Evolutionary conservation across 139 green algal genomes (phyloP).

Genomic region (Tetratostichococcus sp.): DNA sequence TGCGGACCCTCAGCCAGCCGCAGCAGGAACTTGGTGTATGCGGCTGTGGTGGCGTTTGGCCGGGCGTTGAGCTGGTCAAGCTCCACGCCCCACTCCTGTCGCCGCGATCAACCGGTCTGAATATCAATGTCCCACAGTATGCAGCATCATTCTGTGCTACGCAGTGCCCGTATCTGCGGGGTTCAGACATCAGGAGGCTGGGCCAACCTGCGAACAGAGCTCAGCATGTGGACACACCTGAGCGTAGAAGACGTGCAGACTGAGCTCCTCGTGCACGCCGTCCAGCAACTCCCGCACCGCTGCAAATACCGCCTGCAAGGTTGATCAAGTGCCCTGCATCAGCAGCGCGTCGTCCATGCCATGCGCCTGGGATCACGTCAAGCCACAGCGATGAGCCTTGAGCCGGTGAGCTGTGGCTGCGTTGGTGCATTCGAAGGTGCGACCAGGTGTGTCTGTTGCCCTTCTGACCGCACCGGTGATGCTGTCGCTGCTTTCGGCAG

Average conservation of each 20-base stretch:
- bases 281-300: conserved; percentile 26
- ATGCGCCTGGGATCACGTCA: not conserved
- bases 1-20: conserved; percentile 34
- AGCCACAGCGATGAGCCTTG: too few relatives aligned
- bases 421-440: too few relatives aligned
- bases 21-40: conserved; percentile 66
- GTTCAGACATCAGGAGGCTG: too few relatives aligned
- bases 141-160: too few relatives aligned
- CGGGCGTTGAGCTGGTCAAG: conserved; percentile 13
- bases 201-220: too few relatives aligned
- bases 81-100: conserved; percentile 51
- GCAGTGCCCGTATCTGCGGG: too few relatives aligned
- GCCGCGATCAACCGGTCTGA: too few relatives aligned
- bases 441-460: not conserved
- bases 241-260: conserved; percentile 55
- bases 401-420: too few relatives aligned
- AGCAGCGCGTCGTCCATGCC: not conserved
- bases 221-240: too few relatives aligned
- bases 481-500: conserved; percentile 23
- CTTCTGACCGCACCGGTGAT: not conserved
- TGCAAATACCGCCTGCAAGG: not conserved
- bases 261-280: conserved; percentile 59
- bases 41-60: conserved; percentile 40
- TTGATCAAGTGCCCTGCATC: not conserved
- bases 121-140: too few relatives aligned